Percentiles rank a stretch among this genome's conserved stretches.
Evolutionary conservation across 495 filamentous ascomycete genomes (phyloP).

Genomic region (Aspergillus bridgeri): DNA sequence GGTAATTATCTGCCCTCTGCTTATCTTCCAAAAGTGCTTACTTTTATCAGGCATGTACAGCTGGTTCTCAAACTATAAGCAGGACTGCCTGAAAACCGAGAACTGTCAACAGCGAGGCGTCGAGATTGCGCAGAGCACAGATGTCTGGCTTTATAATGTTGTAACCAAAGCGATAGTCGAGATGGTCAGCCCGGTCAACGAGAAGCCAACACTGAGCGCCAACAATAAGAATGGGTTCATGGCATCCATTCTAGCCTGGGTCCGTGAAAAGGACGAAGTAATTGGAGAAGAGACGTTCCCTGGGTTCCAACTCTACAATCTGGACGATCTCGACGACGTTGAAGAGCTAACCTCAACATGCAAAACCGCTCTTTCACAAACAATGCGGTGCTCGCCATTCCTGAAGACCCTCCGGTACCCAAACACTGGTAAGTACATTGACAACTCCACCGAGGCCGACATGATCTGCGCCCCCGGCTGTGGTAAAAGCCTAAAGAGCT

Average conservation of each 20-base stretch:
- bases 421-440: neutral
- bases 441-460: neutral
- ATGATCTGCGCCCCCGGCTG: slow-evolving; percentile 1
- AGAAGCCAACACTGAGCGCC: slow-evolving; percentile 11
- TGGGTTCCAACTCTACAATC: slow-evolving; percentile 4
- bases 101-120: slow-evolving; percentile 34
- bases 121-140: slow-evolving; percentile 32
- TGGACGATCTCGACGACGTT: neutral
- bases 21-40: neutral
- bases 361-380: slow-evolving; percentile 1
- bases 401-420: neutral
- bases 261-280: neutral
- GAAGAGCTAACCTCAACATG: neutral
- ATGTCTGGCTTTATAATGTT: slow-evolving; percentile 64
- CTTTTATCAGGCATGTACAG: slow-evolving; percentile 45
- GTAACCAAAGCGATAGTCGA: slow-evolving; percentile 71
- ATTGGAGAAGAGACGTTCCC: slow-evolving; percentile 3
- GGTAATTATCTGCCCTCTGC: slow-evolving; percentile 25
- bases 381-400: slow-evolving; percentile 1
- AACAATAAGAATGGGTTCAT: slow-evolving; percentile 22
- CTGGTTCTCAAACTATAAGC: slow-evolving; percentile 56
- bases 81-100: slow-evolving; percentile 31
- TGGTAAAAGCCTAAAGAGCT: neutral
- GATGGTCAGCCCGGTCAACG: slow-evolving; percentile 53
- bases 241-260: slow-evolving; percentile 1